These are phyloP conservation scores for Hymenoscyphus occultus DNA, from an alignment of 2,329 filamentous ascomycete species.

Conservation along the genomic window DNA sequence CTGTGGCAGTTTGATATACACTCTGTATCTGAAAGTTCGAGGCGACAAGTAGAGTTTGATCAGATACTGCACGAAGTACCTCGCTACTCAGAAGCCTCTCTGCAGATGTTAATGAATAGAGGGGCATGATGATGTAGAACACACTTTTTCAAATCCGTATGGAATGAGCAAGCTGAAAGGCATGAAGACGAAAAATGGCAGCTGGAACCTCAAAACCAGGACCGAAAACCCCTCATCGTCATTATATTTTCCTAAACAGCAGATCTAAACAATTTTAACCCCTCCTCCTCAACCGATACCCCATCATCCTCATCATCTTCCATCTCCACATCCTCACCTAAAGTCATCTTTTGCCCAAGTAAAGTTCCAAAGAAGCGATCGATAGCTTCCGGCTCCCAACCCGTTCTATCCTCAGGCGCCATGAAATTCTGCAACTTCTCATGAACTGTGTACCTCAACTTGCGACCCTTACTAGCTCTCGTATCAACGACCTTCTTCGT, in stretches of 20 bases:
- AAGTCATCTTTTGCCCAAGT: conserved; percentile 66
- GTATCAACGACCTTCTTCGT: conserved; percentile 83
- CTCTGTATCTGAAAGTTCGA: background rate
- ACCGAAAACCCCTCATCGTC: background rate
- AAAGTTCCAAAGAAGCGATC: conserved; percentile 74
- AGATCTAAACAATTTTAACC: conserved; percentile 36
- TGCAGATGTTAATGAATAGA: background rate
- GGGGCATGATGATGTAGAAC: too few relatives aligned
- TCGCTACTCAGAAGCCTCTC: background rate
- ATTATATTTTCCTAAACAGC: conserved; percentile 13
- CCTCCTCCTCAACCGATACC: conserved; percentile 34
- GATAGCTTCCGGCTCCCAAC: conserved; percentile 77
- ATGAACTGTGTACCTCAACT: conserved; percentile 90
- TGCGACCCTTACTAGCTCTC: conserved; percentile 90
- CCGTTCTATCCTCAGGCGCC: conserved; percentile 79
- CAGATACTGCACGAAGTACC: background rate
- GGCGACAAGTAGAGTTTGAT: background rate
- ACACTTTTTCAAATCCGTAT: too few relatives aligned
- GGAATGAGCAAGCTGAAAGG: too few relatives aligned
- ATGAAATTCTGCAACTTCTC: conserved; percentile 98
- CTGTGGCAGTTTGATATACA: background rate
- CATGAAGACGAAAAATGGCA: background rate
- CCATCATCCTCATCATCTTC: conserved; percentile 52
- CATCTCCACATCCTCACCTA: conserved; percentile 57
- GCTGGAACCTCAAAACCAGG: background rate